A percentile compares a stretch with the other conserved stretches of the same genome.
Evolutionary conservation across 2,329 filamentous ascomycete genomes (phyloP).

Genomic region (Gliomastix tumulicola): DNA sequence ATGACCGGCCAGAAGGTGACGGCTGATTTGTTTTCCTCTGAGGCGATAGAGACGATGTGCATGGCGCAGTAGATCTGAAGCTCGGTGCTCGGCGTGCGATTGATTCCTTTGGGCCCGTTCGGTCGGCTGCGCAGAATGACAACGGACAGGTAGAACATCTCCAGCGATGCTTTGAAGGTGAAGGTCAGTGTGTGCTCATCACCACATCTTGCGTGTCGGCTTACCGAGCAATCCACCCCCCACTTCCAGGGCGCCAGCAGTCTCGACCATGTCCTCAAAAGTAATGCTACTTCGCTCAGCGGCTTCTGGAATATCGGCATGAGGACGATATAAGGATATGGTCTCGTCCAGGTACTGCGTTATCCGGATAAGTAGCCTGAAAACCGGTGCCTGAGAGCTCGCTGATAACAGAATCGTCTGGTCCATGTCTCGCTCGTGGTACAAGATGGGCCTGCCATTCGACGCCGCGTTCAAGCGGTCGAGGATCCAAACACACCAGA

Average conservation of each 20-base stretch:
- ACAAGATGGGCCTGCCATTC: slow-evolving; percentile 11
- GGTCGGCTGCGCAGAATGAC: slow-evolving; percentile 11
- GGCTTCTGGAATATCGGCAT: slow-evolving; percentile 1
- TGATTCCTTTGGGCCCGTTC: background rate
- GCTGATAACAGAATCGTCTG: slow-evolving; percentile 7
- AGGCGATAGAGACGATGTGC: slow-evolving; percentile 9
- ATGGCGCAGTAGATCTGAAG: slow-evolving; percentile 11
- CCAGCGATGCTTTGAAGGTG: slow-evolving; percentile 7
- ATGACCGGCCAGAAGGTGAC: slow-evolving; percentile 11
- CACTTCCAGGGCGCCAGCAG: slow-evolving; percentile 3
- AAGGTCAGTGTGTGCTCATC: background rate
- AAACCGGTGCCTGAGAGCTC: slow-evolving; percentile 8
- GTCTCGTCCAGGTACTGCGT: slow-evolving; percentile 8
- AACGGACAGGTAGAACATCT: slow-evolving; percentile 11
- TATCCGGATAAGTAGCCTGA: slow-evolving; percentile 11
- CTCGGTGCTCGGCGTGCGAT: slow-evolving; percentile 4
- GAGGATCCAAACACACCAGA: slow-evolving; percentile 13
- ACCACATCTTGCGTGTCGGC: background rate
- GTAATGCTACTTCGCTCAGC: slow-evolving; percentile 1
- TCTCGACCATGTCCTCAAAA: slow-evolving; percentile 7
- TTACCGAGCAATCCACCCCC: slow-evolving; percentile 7
- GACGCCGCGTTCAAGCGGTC: slow-evolving; percentile 12
- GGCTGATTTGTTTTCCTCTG: slow-evolving; percentile 8
- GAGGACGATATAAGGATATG: slow-evolving; percentile 11
- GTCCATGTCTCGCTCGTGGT: slow-evolving; percentile 12